phyloP scores from a whole-genome alignment of 2,329 filamentous ascomycete genomes.

The Penicillium sp. region DNA sequence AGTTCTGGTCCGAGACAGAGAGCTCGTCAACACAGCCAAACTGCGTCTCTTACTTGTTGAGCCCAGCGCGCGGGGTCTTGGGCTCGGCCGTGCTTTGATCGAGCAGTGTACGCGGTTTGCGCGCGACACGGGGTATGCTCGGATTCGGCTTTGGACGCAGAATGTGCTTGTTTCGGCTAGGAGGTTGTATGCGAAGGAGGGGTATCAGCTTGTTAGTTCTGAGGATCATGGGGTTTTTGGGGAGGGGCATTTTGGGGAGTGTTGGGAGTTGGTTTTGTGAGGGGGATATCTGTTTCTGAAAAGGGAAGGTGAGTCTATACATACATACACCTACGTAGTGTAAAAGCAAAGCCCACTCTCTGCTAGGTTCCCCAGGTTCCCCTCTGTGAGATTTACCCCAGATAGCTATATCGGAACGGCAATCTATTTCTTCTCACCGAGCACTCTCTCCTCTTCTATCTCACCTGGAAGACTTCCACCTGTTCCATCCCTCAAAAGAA shows the following conservation, averaged over 20 bases:
- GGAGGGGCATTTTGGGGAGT: slow-evolving; percentile 15
- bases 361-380: no score
- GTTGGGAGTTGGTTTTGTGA: slow-evolving; percentile 18
- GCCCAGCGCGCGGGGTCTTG: slow-evolving; percentile 13
- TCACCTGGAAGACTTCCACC: no score
- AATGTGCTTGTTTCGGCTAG: slow-evolving; percentile 18
- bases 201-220: slow-evolving; percentile 15
- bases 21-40: background rate
- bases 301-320: background rate
- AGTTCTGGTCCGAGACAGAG: slow-evolving; percentile 19
- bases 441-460: no score
- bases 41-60: slow-evolving; percentile 2
- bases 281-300: background rate
- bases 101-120: slow-evolving; percentile 21
- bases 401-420: no score
- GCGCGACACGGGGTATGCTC: slow-evolving; percentile 15
- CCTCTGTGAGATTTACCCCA: no score
- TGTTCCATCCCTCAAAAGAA: no score
- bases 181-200: slow-evolving; percentile 20
- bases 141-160: slow-evolving; percentile 21
- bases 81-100: slow-evolving; percentile 17
- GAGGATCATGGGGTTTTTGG: slow-evolving; percentile 22
- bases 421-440: no score
- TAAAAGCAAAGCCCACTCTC: no score
- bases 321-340: no score